Evolutionary conservation across 108 stramenopile genomes (phyloP), one percentile per base, ranked within the genome.

Genomic region (Fragilariopsis cylindrus): DNA sequence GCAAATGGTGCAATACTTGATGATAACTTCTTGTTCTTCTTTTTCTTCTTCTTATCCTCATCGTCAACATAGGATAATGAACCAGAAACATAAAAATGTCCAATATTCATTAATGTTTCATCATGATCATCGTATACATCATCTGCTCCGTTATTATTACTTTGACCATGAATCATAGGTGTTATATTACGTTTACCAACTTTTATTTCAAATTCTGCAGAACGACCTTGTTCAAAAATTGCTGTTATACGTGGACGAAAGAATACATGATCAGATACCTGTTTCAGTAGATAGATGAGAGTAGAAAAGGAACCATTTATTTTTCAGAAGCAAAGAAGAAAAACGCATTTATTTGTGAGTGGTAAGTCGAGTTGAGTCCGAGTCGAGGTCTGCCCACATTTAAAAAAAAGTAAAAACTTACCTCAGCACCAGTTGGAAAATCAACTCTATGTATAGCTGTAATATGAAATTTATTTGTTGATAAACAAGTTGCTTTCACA

Each of bases 201-300:
- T 42, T 41, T 19, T 0, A 72, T 60, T 5, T 72, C 71, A 43
- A 72, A 45, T 41, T 72, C 71, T 0, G 71, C 71, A 4, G 60
- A 63, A 3, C 46, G 60, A 4, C 71, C 71, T n/a, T 47, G n/a
- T 43, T 72, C 71, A 60, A 72, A 72, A 13, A 72, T 47, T 13
- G 71, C 71, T n/a, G 57, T 72, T 30, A 72, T 60, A 8, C 71
- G 71, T 13, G 71, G 71, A 12, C 58, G 60, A 13, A 72, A 63
- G 13, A 63, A 43, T 4, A 72, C 47, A 56, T 72, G 71, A 60
- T 72, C 71, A 1, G 64, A 65, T 11, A 65, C 64, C 30, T 30
- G 30, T 2, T 30, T 30, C 2, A 30, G 30, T 30, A 30, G 30
- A 30, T 30, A 30, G 30, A 30, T 2, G 30, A 30, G 30, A 30